These are phyloP conservation scores for Euphorbia pulcherrima DNA, from an alignment of 345 rosid species.

Conservation along the genomic window DNA sequence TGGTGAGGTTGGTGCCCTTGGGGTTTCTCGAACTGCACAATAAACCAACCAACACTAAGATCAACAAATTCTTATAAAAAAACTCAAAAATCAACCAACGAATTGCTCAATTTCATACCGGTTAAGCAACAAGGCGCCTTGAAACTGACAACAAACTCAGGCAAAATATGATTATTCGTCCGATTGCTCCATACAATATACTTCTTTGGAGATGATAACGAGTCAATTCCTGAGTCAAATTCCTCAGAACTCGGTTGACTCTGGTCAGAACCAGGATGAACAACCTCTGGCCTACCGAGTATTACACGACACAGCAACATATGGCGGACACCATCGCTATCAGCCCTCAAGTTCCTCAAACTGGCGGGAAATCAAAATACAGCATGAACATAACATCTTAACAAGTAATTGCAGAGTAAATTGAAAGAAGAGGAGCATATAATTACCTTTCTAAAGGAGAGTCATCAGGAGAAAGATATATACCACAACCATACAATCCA, in stretches of 20 bases:
- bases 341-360: slow-evolving; percentile 38
- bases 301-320: slow-evolving; percentile 64
- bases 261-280: slow-evolving; percentile 48
- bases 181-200: slow-evolving; percentile 67
- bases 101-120: slow-evolving; percentile 29
- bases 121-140: slow-evolving; percentile 42
- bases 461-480: slow-evolving; percentile 57
- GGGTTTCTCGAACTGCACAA: slow-evolving; percentile 25
- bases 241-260: slow-evolving; percentile 55
- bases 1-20: slow-evolving; percentile 52
- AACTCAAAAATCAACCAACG: neutral
- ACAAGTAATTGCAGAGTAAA: neutral
- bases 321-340: slow-evolving; percentile 58
- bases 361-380: slow-evolving; percentile 22
- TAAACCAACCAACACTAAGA: slow-evolving; percentile 5
- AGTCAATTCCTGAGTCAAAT: slow-evolving; percentile 70
- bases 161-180: slow-evolving; percentile 68
- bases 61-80: neutral
- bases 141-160: slow-evolving; percentile 60
- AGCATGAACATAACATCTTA: neutral
- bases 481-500: slow-evolving; percentile 54
- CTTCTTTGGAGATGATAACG: slow-evolving; percentile 43
- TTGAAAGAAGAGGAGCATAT: neutral
- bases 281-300: slow-evolving; percentile 62
- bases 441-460: slow-evolving; percentile 59